Conservation (phyloP, 2,329 filamentous ascomycete genomes). For the Pseudogymnoascus sp. region DNA sequence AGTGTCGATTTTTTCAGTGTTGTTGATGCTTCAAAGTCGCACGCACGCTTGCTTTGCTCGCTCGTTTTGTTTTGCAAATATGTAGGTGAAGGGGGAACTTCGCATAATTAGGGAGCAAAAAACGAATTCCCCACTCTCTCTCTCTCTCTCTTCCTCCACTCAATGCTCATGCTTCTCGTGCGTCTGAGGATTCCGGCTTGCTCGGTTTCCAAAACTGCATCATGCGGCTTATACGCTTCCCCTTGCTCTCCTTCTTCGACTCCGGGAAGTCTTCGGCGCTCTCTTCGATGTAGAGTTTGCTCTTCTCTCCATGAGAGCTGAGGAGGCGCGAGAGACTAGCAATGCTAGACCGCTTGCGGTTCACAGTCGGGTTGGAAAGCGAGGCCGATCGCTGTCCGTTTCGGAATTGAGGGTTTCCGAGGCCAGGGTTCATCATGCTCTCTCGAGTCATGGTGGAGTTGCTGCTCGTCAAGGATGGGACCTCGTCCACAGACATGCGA, state of each 20-base stretch:
- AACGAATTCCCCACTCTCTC: background rate
- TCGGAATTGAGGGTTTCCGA: slow-evolving; percentile 37
- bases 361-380: slow-evolving; percentile 52
- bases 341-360: slow-evolving; percentile 65
- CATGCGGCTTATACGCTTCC: slow-evolving; percentile 62
- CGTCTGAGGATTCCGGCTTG: background rate
- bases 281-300: slow-evolving; percentile 65
- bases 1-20: background rate
- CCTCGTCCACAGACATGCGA: slow-evolving; percentile 63
- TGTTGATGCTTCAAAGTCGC: slow-evolving; percentile 2
- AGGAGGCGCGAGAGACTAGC: slow-evolving; percentile 70
- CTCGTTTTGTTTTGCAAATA: background rate
- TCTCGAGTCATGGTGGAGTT: slow-evolving; percentile 68
- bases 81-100: background rate
- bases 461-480: slow-evolving; percentile 67
- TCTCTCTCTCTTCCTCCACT: background rate
- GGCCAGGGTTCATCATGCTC: slow-evolving; percentile 36
- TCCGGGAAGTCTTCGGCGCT: slow-evolving; percentile 41
- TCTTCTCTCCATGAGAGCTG: slow-evolving; percentile 64
- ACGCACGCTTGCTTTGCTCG: slow-evolving; percentile 7
- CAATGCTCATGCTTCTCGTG: background rate
- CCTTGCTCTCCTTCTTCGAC: slow-evolving; percentile 55
- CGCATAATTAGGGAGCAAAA: slow-evolving; percentile 8
- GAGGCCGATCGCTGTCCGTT: slow-evolving; percentile 53
- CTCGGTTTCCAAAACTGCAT: slow-evolving; percentile 65